Evolutionary conservation across 2,329 filamentous ascomycete genomes (phyloP), one percentile per base, ranked within the genome.

Genomic region (Capronia americana): DNA sequence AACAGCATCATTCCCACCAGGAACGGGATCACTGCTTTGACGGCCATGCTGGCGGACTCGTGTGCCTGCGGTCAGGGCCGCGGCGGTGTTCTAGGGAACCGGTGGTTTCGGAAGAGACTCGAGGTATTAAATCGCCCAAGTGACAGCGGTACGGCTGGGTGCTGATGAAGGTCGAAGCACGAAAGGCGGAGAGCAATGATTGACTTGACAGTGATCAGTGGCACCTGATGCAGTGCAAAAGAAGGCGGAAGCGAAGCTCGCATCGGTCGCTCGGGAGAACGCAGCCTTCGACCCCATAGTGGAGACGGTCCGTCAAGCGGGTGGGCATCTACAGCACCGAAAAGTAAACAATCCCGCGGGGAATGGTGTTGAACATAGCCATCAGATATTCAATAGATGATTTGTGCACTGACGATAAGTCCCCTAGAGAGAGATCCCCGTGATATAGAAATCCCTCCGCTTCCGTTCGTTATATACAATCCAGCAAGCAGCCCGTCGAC

Each of bases 1-100:
- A 97, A 81, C 76, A 98, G 85, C 94, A 98, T 98, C 92, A 97
- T 96, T 74, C 85, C 90, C 79, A 98, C 92, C 70, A 98, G 85
- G 75, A 97, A 86, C 44, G 93, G 93, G 67, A 98, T 87, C 63
- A 92, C 77, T 44, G 87, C 86, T 77, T 87, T 87, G 71, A 86
- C 84, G 72, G 90, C 86, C 91, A 97, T 96, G 53, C 32, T 63
- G 56, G 24, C n/a, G 41, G 20, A 53, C 32, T 55, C 53, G 66
- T 20, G 61, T 57, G 64, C 28, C 57, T 38, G 4, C 20, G 28
- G 8, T 8, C 23, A 17, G n/a, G 58, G 53, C 53, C 48, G 3
- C 23, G 23, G 48, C 14, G 23, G 8, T 51, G 23, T 26, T 28
- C 38, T 8, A 44, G 17, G 38, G 17, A 7, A 44, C 14, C 38